Evolutionary conservation across 495 filamentous ascomycete species (phyloP).

Genomic region (Talaromyces stipitatus): DNA sequence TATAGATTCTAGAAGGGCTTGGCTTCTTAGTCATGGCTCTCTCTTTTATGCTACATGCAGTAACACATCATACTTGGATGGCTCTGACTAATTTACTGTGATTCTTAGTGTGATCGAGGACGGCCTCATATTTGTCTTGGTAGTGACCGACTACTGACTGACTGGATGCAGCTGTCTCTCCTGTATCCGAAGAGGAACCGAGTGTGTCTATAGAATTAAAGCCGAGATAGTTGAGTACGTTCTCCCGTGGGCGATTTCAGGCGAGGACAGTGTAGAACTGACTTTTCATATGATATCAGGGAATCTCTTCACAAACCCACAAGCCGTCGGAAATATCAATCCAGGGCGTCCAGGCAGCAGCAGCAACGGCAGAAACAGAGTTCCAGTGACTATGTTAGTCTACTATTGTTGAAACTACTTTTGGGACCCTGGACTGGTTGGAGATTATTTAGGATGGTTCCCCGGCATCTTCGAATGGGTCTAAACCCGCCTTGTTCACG

Average conservation of each 20-base stretch:
- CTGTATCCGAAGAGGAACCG: constrained; percentile 8
- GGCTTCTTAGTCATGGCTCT: not conserved
- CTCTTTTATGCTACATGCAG: not conserved
- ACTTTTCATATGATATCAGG: constrained; percentile 13
- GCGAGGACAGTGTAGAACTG: constrained; percentile 5
- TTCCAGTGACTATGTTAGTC: constrained; percentile 1
- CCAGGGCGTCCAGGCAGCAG: not conserved
- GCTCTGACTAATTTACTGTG: not conserved
- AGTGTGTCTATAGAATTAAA: constrained; percentile 7
- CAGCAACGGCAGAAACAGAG: not conserved
- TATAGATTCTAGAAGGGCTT: no score
- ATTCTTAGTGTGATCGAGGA: constrained; percentile 9
- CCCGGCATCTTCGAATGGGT: constrained; percentile 31
- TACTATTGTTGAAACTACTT: not conserved
- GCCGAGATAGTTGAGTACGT: constrained; percentile 3
- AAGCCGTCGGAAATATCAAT: constrained; percentile 13
- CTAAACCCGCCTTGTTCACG: constrained; percentile 33
- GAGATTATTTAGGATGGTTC: not conserved
- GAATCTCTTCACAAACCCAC: constrained; percentile 10
- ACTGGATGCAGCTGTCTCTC: constrained; percentile 3
- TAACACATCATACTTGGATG: not conserved
- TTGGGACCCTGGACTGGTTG: not conserved
- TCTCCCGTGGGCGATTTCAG: constrained; percentile 40
- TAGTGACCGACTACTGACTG: not conserved
- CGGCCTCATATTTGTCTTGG: constrained; percentile 7